A percentile compares a stretch with the other conserved stretches of the same genome.
Evolutionary conservation across 176 grass and related monocot species (phyloP).

Genomic region (Paspalum notatum): DNA sequence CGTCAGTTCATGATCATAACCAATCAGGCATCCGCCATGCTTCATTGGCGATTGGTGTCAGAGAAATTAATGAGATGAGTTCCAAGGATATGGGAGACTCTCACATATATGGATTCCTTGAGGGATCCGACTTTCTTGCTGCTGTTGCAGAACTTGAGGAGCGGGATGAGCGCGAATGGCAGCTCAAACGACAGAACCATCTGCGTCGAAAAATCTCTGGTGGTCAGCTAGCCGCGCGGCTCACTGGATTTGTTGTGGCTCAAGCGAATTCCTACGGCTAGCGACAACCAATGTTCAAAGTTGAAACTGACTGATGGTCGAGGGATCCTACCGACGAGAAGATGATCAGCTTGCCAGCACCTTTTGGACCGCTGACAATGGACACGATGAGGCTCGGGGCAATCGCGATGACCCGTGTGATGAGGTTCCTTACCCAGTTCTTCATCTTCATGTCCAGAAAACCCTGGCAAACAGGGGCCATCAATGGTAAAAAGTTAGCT

Average conservation of each 20-base stretch:
- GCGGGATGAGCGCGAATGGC: conserved; percentile 69
- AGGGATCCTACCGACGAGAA: conserved; percentile 50
- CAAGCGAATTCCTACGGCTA: neutral
- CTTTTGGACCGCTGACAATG: conserved; percentile 54
- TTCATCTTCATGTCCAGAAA: conserved; percentile 89
- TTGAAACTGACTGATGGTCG: neutral
- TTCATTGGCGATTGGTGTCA: too few species aligned
- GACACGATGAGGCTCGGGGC: conserved; percentile 62
- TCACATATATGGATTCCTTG: conserved; percentile 65
- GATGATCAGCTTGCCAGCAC: conserved; percentile 58
- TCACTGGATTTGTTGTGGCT: neutral
- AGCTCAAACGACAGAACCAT: conserved; percentile 77
- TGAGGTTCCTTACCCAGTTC: conserved; percentile 73
- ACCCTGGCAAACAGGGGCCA: conserved; percentile 33
- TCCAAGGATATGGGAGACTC: neutral
- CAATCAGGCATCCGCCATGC: too few species aligned
- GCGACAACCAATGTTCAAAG: neutral
- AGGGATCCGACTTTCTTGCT: conserved; percentile 56
- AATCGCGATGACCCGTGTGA: conserved; percentile 73
- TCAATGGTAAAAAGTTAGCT: too few species aligned
- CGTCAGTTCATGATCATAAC: neutral
- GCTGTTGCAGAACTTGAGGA: conserved; percentile 75
- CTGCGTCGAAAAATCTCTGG: conserved; percentile 27
- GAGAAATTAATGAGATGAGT: too few species aligned
- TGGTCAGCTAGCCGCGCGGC: neutral